Evolutionary conservation across 2,329 filamentous ascomycete species (phyloP).

Genomic region (Metarhizium guizhouense): DNA sequence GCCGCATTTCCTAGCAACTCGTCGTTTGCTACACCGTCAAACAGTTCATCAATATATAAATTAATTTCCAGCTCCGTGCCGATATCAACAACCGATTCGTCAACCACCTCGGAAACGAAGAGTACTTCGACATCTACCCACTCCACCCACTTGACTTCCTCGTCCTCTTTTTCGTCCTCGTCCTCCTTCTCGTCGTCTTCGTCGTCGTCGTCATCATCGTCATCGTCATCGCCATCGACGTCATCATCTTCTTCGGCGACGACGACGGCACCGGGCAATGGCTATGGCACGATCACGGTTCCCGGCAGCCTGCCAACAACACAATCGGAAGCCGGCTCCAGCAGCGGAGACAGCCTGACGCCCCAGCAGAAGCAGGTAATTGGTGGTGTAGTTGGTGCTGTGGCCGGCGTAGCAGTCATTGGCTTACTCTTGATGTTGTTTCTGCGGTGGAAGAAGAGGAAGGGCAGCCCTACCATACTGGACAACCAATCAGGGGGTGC

Average conservation of each 20-base stretch:
- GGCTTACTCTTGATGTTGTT: slow-evolving; percentile 43
- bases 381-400: slow-evolving; percentile 46
- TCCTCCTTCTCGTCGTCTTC: background rate
- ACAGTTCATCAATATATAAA: slow-evolving; percentile 3
- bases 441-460: slow-evolving; percentile 47
- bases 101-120: background rate
- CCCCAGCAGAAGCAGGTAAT: slow-evolving; percentile 34
- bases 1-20: slow-evolving; percentile 5
- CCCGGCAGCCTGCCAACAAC: background rate
- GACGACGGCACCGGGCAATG: background rate
- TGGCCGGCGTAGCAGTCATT: slow-evolving; percentile 51
- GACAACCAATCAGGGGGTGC: slow-evolving; percentile 24
- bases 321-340: slow-evolving; percentile 7
- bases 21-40: slow-evolving; percentile 1
- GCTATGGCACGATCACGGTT: background rate
- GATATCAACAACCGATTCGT: background rate
- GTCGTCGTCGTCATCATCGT: background rate
- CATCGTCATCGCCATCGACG: too few relatives aligned
- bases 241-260: too few relatives aligned
- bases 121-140: background rate
- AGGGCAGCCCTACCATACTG: slow-evolving; percentile 33
- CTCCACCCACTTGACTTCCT: background rate
- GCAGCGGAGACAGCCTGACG: slow-evolving; percentile 16
- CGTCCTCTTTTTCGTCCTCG: background rate
- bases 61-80: background rate